phyloP scores from a whole-genome alignment of 75 land plant species.

The Sequoiadendron giganteum region DNA sequence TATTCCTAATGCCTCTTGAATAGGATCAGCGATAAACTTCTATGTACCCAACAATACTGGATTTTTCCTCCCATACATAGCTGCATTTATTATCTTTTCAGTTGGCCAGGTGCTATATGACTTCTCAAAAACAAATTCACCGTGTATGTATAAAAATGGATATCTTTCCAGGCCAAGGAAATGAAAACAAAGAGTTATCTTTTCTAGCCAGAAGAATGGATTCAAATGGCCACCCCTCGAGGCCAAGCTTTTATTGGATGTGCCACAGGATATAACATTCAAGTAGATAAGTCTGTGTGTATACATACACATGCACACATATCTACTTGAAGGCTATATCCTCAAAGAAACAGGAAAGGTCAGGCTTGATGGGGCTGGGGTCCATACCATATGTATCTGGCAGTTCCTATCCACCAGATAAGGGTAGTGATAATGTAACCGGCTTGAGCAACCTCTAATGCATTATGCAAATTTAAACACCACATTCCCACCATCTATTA shows the following conservation, averaged over 20 bases:
- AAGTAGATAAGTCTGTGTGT: not conserved
- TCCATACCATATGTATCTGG: not conserved
- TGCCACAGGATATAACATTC: not conserved
- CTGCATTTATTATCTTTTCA: not conserved
- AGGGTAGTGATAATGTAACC: too few species aligned
- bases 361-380: not conserved
- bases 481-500: not conserved
- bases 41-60: not conserved
- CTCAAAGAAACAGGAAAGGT: not conserved
- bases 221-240: not conserved
- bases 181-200: not conserved
- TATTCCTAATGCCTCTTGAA: not conserved
- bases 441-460: too few species aligned
- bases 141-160: not conserved
- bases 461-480: too few species aligned
- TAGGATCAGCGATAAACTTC: not conserved
- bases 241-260: not conserved
- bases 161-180: not conserved
- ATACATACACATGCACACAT: too few species aligned
- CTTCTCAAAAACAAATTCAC: not conserved
- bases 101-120: not conserved
- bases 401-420: not conserved
- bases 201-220: not conserved
- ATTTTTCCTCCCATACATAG: not conserved
- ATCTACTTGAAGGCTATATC: too few species aligned